Percentiles rank a stretch among this genome's conserved stretches.
phyloP scores from a whole-genome alignment of 441 rosid species.

The Gossypium schwendimanii region DNA sequence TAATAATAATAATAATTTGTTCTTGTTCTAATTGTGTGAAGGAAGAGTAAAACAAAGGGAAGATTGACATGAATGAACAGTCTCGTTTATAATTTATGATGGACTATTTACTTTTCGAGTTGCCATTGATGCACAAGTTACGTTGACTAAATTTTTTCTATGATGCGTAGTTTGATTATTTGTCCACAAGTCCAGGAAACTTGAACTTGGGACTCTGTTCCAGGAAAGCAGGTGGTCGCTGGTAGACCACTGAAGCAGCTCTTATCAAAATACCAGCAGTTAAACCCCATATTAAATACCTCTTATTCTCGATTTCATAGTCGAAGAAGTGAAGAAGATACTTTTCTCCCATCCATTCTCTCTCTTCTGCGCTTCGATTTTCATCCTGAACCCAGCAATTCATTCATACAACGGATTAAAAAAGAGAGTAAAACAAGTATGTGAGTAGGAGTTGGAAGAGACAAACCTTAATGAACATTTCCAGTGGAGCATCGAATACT shows the following conservation, averaged over 20 bases:
- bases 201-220: slow-evolving; percentile 71
- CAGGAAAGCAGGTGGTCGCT: slow-evolving; percentile 57
- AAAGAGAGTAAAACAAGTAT: neutral
- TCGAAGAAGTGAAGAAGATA: slow-evolving; percentile 69
- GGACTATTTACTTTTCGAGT: no score
- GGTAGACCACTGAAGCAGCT: slow-evolving; percentile 77
- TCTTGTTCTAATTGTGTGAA: neutral
- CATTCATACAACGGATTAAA: neutral
- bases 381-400: slow-evolving; percentile 48
- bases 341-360: slow-evolving; percentile 54
- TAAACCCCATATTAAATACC: slow-evolving; percentile 75
- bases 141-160: neutral
- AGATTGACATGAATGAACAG: slow-evolving; percentile 3
- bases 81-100: neutral
- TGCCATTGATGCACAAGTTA: neutral
- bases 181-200: slow-evolving; percentile 39
- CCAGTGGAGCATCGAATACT: slow-evolving; percentile 81
- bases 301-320: slow-evolving; percentile 42
- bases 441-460: neutral
- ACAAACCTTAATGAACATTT: slow-evolving; percentile 83
- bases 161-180: slow-evolving; percentile 29
- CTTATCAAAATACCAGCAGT: slow-evolving; percentile 84
- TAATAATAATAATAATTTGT: neutral
- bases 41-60: slow-evolving; percentile 14
- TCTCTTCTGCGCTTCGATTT: slow-evolving; percentile 61